phyloP scores from a whole-genome alignment of 2,329 filamentous ascomycete genomes.

The Elsinoe necatrix region DNA sequence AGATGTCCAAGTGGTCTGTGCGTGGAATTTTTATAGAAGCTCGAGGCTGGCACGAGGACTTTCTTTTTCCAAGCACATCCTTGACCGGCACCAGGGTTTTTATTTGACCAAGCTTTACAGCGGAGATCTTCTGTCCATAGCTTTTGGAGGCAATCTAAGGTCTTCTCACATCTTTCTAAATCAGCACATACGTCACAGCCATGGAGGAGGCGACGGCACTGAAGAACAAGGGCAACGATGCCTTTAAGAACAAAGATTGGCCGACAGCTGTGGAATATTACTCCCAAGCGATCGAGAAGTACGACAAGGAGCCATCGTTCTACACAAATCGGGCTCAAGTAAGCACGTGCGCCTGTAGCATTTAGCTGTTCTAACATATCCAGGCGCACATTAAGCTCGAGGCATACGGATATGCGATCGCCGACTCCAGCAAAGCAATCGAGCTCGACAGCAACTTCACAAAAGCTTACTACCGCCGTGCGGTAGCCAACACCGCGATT shows the following conservation, averaged over 20 bases:
- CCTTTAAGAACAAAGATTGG: constrained; percentile 85
- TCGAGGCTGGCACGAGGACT: constrained; percentile 5
- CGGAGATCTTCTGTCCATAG: too few relatives aligned
- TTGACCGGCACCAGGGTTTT: neutral
- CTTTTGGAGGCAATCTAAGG: neutral
- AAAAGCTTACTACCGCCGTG: constrained; percentile 94
- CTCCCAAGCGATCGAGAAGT: constrained; percentile 73
- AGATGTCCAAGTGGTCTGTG: neutral
- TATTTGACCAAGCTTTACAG: too few relatives aligned
- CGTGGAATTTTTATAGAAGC: constrained; percentile 9
- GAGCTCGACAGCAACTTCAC: constrained; percentile 80
- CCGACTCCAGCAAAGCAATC: constrained; percentile 83
- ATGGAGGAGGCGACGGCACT: constrained; percentile 67
- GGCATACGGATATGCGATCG: constrained; percentile 84
- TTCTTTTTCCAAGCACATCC: neutral
- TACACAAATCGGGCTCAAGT: constrained; percentile 95
- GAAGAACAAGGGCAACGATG: constrained; percentile 92
- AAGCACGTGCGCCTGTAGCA: constrained; percentile 26
- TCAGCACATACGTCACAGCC: neutral
- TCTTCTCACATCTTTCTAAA: neutral
- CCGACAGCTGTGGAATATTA: constrained; percentile 73
- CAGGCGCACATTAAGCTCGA: constrained; percentile 93
- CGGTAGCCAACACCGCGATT: constrained; percentile 84
- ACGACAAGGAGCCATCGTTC: constrained; percentile 78
- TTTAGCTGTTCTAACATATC: constrained; percentile 21